These are phyloP conservation scores for Nymphaea colorata DNA, from an alignment of 164 flowering plant genomes.

Conservation along the genomic window DNA sequence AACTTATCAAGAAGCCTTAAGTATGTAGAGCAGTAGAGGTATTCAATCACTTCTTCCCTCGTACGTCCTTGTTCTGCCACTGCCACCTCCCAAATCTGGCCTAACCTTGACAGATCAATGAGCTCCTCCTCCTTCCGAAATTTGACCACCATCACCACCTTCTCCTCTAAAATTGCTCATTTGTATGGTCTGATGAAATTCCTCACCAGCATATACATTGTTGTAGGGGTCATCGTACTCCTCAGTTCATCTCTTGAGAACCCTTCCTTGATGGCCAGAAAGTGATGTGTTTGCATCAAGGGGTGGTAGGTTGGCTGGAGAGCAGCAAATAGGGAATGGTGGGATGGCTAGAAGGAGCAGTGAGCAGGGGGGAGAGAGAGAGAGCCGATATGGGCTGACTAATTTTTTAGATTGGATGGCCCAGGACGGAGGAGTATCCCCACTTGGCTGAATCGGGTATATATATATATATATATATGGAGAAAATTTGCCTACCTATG, in stretches of 20 bases:
- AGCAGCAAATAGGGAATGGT: too few species aligned
- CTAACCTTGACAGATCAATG: not conserved
- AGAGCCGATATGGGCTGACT: too few species aligned
- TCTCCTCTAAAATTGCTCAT: conserved; percentile 35
- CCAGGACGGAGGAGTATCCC: too few species aligned
- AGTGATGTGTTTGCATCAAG: too few species aligned
- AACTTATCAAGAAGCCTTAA: conserved; percentile 10
- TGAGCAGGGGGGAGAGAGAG: too few species aligned
- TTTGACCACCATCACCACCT: conserved; percentile 6
- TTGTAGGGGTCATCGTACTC: conserved; percentile 77
- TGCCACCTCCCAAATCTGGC: not conserved
- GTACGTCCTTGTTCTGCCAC: not conserved
- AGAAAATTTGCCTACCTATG: too few species aligned
- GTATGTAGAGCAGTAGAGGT: not conserved
- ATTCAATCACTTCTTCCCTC: not conserved
- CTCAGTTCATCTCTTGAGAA: conserved; percentile 58
- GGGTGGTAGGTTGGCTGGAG: too few species aligned
- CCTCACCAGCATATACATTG: conserved; percentile 81
- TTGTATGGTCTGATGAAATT: conserved; percentile 45
- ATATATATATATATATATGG: too few species aligned
- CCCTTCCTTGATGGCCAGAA: conserved; percentile 47
- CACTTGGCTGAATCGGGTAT: too few species aligned
- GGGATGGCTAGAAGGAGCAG: too few species aligned
- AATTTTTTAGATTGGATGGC: too few species aligned
- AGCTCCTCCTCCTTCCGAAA: not conserved